Conservation (phyloP, 495 filamentous ascomycete species). For the Achaetomiella virescens region DNA sequence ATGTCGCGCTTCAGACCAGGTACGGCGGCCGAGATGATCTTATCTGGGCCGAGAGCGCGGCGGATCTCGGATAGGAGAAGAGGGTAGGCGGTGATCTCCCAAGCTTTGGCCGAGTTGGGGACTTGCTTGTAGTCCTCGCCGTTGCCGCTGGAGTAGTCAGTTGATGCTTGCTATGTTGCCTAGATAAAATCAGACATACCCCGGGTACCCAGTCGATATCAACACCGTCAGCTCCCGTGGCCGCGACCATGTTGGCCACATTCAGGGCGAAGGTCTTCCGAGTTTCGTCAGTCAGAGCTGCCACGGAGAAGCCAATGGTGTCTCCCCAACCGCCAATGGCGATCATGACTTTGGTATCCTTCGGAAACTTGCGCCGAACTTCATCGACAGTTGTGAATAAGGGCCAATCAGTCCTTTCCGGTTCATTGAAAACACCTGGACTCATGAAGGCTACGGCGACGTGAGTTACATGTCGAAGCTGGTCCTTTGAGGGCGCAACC, state of each 20-base stretch:
- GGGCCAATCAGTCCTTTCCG: conserved; percentile 44
- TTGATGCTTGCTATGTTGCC: not conserved
- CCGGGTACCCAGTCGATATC: conserved; percentile 82
- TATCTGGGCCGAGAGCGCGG: conserved; percentile 51
- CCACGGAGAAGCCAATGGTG: conserved; percentile 53
- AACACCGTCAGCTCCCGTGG: conserved; percentile 57
- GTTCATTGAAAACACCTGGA: conserved; percentile 53
- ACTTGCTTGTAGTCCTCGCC: conserved; percentile 66
- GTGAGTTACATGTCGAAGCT: conserved; percentile 50
- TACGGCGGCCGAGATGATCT: conserved; percentile 63
- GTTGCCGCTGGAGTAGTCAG: conserved; percentile 49
- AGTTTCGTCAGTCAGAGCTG: conserved; percentile 47
- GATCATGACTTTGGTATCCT: conserved; percentile 58
- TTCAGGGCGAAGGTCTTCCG: conserved; percentile 58
- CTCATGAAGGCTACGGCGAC: conserved; percentile 65
- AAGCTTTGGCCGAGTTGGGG: conserved; percentile 55
- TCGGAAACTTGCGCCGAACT: conserved; percentile 52
- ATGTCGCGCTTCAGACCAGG: conserved; percentile 64
- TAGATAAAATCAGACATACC: conserved; percentile 27
- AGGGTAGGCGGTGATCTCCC: conserved; percentile 61
- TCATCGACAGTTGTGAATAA: conserved; percentile 54
- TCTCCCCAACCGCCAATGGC: conserved; percentile 75
- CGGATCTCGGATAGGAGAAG: conserved; percentile 56
- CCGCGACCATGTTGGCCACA: conserved; percentile 55
- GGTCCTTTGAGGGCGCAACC: conserved; percentile 39